Conservation (phyloP, 306 rosid genomes). For the Cotoneaster glaucophyllus region DNA sequence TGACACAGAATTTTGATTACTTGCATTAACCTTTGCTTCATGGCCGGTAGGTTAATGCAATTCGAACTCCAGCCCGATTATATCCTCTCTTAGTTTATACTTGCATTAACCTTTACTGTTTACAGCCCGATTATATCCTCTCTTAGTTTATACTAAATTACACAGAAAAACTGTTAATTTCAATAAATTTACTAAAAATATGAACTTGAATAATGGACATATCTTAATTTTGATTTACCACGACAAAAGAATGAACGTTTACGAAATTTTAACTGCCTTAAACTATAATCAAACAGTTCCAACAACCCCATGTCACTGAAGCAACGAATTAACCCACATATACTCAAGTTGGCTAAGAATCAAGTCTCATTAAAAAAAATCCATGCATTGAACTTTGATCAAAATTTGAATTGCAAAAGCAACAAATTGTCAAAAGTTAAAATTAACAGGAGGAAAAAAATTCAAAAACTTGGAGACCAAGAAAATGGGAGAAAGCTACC, state of each 20-base stretch:
- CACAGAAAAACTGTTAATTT: background rate
- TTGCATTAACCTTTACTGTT: too few relatives aligned
- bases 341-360: background rate
- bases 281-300: constrained; percentile 2
- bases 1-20: too few relatives aligned
- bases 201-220: background rate
- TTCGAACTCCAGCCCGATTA: background rate
- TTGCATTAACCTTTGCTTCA: background rate
- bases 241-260: background rate
- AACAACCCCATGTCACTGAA: background rate
- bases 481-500: constrained; percentile 35
- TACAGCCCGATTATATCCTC: background rate
- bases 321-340: constrained; percentile 1
- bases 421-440: too few relatives aligned
- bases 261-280: background rate
- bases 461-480: background rate
- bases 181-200: background rate
- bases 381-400: background rate
- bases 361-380: background rate
- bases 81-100: background rate
- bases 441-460: background rate
- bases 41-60: background rate
- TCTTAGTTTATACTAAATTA: background rate
- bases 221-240: background rate
- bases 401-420: background rate